A percentile compares a stretch with the other conserved stretches of the same genome.
Evolutionary conservation across 495 filamentous ascomycete genomes (phyloP).

Genomic region (Trichocladium uniseriatum): DNA sequence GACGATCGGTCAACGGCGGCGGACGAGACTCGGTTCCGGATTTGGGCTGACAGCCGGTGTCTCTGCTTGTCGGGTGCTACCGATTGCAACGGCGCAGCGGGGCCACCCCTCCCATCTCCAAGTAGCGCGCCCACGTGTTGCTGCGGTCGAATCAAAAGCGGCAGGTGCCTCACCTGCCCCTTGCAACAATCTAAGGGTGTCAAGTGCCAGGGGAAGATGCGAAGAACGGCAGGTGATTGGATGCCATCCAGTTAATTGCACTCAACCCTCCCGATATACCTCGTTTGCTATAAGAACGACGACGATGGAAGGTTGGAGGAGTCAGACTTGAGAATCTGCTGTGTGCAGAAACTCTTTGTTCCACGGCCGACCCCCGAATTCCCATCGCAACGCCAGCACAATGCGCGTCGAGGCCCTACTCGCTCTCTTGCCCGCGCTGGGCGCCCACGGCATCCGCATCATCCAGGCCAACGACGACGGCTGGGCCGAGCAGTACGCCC

Average conservation of each 20-base stretch:
- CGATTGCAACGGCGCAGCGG: too few species aligned
- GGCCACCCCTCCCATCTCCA: too few species aligned
- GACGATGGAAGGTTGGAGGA: too few species aligned
- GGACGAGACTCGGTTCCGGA: too few species aligned
- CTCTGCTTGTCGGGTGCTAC: too few species aligned
- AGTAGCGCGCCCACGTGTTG: constrained; percentile 6
- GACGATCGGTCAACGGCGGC: too few species aligned
- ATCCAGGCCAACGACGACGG: constrained; percentile 63
- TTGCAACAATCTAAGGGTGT: not conserved
- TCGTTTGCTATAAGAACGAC: too few species aligned
- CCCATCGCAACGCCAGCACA: not conserved
- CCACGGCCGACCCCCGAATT: too few species aligned
- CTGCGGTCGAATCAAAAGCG: constrained; percentile 1
- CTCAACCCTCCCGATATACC: too few species aligned
- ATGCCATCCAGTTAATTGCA: not conserved
- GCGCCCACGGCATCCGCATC: constrained; percentile 36
- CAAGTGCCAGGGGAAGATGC: not conserved
- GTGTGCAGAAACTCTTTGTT: too few species aligned
- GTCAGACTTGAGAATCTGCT: too few species aligned
- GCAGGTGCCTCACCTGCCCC: not conserved
- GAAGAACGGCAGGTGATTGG: not conserved
- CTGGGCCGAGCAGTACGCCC: constrained; percentile 59
- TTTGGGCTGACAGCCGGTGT: too few species aligned
- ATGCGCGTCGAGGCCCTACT: constrained; percentile 3
- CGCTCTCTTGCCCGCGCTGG: constrained; percentile 6